Percentiles rank a stretch among this genome's conserved stretches.
phyloP scores from a whole-genome alignment of 306 rosid species.

The Arachis stenosperma region DNA sequence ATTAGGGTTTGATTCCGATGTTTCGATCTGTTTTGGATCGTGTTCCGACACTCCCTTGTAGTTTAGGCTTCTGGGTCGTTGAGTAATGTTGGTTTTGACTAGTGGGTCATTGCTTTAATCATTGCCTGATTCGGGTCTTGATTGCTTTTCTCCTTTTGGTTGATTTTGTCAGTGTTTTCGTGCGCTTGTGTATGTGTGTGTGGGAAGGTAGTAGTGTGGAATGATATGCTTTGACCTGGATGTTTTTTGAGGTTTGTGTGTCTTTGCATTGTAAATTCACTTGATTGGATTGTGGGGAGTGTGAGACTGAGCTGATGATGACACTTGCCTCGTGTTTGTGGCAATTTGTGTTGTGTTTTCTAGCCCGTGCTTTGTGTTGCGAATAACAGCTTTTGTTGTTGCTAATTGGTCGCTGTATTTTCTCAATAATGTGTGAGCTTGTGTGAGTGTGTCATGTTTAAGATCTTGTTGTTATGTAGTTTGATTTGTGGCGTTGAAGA shows the following conservation, averaged over 20 bases:
- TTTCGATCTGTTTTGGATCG: conserved; percentile 68
- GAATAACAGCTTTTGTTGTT: conserved; percentile 33
- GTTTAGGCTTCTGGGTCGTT: conserved; percentile 37
- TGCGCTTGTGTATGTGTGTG: background rate
- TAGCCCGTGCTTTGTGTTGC: conserved; percentile 31
- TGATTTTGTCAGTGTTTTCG: background rate
- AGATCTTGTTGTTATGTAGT: conserved; percentile 38
- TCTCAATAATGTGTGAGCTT: conserved; percentile 34
- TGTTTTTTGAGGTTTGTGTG: conserved; percentile 36
- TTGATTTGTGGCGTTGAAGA: conserved; percentile 28
- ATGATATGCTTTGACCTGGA: conserved; percentile 33
- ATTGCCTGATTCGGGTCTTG: conserved; percentile 43
- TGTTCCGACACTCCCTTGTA: conserved; percentile 36
- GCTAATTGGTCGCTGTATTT: conserved; percentile 36
- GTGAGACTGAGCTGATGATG: conserved; percentile 41
- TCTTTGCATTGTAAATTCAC: conserved; percentile 48
- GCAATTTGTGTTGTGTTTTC: conserved; percentile 5
- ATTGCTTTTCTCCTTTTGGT: conserved; percentile 29
- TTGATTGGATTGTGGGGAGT: conserved; percentile 37
- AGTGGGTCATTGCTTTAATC: conserved; percentile 42
- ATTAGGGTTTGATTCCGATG: conserved; percentile 61
- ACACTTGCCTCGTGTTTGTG: conserved; percentile 37
- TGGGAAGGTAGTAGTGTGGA: conserved; percentile 41
- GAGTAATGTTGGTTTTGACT: conserved; percentile 47
- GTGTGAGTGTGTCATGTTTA: conserved; percentile 31